phyloP scores from a whole-genome alignment of 176 grass and related monocot genomes.

The Avena eriantha region DNA sequence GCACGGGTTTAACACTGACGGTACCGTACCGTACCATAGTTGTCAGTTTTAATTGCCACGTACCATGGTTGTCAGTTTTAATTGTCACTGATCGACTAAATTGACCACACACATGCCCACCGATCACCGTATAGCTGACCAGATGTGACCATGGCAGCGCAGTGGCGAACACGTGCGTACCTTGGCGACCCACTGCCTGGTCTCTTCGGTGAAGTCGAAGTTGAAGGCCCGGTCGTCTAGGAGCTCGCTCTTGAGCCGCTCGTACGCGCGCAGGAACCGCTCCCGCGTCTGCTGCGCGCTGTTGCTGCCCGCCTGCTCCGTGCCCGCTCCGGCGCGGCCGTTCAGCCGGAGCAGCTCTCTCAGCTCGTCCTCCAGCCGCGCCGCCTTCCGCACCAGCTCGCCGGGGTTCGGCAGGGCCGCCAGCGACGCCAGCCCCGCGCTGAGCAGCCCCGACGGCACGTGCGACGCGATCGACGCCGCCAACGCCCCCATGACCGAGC shows the following conservation, averaged over 20 bases:
- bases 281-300: conserved; percentile 13
- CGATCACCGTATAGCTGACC: no score
- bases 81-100: background rate
- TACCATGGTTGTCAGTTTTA: no score
- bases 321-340: background rate
- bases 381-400: conserved; percentile 43
- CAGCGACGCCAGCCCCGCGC: conserved; percentile 15
- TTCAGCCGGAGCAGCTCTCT: conserved; percentile 34
- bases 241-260: conserved; percentile 59
- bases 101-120: no score
- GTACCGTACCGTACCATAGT: background rate
- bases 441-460: conserved; percentile 44
- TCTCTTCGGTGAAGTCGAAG: conserved; percentile 59
- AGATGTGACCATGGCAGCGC: no score
- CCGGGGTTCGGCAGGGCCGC: conserved; percentile 40
- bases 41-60: no score
- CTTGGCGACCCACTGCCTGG: conserved; percentile 54
- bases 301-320: background rate
- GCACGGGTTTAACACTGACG: background rate
- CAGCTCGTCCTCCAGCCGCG: conserved; percentile 50
- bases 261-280: conserved; percentile 55
- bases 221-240: conserved; percentile 51
- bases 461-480: conserved; percentile 45
- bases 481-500: conserved; percentile 21
- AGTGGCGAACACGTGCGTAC: background rate